Conservation (phyloP, 2,329 filamentous ascomycete species). For the Rhinocladiella mackenziei region DNA sequence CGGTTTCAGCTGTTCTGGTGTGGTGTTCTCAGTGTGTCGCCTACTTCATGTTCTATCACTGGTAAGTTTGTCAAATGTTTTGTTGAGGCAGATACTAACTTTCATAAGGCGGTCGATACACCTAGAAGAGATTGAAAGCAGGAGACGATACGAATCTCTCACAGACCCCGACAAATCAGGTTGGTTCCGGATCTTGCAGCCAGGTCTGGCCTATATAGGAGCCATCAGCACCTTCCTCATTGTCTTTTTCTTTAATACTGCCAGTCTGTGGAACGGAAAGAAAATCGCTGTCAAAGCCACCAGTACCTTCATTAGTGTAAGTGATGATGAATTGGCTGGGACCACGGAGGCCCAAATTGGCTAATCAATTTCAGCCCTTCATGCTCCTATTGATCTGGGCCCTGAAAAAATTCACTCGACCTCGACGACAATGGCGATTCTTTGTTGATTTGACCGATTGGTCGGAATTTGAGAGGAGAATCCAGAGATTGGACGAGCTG, state of each 20-base stretch:
- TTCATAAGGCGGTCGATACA: background rate
- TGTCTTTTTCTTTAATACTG: constrained; percentile 13
- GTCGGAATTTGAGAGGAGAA: background rate
- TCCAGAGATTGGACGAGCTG: background rate
- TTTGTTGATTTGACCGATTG: background rate
- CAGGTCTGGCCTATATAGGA: constrained; percentile 7
- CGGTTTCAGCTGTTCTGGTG: constrained; percentile 38
- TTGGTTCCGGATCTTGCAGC: constrained; percentile 12
- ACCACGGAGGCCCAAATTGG: background rate
- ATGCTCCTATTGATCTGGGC: background rate
- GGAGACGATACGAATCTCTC: background rate
- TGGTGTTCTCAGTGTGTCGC: constrained; percentile 44
- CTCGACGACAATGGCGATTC: background rate
- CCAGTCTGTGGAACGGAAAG: constrained; percentile 14
- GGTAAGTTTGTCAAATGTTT: background rate
- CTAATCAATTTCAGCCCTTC: background rate
- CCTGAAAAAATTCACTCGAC: background rate
- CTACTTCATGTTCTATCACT: constrained; percentile 39
- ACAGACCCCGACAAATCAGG: background rate
- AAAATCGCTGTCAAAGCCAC: constrained; percentile 2
- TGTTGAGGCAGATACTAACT: background rate
- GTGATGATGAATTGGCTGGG: background rate
- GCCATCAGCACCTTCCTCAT: constrained; percentile 8
- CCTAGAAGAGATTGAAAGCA: background rate
- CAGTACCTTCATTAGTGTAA: background rate